A percentile compares a stretch with the other conserved stretches of the same genome.
These are phyloP conservation scores for Alternaria metachromatica DNA, from an alignment of 2,329 filamentous ascomycete species.

Conservation along the genomic window DNA sequence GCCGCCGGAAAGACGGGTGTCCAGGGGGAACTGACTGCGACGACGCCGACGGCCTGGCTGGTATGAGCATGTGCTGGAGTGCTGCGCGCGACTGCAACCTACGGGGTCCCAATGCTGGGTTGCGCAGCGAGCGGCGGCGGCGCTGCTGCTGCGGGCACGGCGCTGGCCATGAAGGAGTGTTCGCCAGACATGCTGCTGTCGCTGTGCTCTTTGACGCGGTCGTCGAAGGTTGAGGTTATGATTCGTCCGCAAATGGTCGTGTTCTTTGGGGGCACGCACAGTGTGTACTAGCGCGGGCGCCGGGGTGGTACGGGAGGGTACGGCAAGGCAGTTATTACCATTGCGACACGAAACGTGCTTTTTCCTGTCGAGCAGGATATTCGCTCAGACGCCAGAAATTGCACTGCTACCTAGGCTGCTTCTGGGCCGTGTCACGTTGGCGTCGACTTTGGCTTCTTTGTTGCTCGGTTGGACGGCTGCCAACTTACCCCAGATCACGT, in stretches of 20 bases:
- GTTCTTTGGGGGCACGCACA: slow-evolving; percentile 9
- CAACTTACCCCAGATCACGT: background rate
- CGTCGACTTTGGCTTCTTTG: background rate
- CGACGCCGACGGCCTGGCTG: slow-evolving; percentile 24
- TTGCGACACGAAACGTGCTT: slow-evolving; percentile 11
- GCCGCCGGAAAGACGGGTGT: slow-evolving; percentile 45
- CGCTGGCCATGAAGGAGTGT: slow-evolving; percentile 49
- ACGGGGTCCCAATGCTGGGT: slow-evolving; percentile 43
- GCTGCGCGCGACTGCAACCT: slow-evolving; percentile 27
- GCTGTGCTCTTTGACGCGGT: slow-evolving; percentile 9
- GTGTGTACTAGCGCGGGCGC: slow-evolving; percentile 14
- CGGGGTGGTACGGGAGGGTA: slow-evolving; percentile 12
- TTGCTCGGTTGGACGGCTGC: background rate
- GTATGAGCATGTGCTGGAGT: slow-evolving; percentile 17
- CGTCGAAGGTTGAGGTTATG: slow-evolving; percentile 26
- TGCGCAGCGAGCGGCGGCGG: slow-evolving; percentile 41
- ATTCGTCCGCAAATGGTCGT: slow-evolving; percentile 17
- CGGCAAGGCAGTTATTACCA: slow-evolving; percentile 9
- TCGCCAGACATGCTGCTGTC: slow-evolving; percentile 44
- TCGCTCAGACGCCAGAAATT: background rate
- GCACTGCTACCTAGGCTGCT: slow-evolving; percentile 1
- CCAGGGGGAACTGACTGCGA: slow-evolving; percentile 34
- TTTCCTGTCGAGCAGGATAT: background rate
- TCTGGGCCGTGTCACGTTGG: background rate
- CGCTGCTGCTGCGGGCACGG: slow-evolving; percentile 34